Base-by-base conservation (phyloP, 202 grass and related monocot genomes). In the Alloteropsis angusta region DNA sequence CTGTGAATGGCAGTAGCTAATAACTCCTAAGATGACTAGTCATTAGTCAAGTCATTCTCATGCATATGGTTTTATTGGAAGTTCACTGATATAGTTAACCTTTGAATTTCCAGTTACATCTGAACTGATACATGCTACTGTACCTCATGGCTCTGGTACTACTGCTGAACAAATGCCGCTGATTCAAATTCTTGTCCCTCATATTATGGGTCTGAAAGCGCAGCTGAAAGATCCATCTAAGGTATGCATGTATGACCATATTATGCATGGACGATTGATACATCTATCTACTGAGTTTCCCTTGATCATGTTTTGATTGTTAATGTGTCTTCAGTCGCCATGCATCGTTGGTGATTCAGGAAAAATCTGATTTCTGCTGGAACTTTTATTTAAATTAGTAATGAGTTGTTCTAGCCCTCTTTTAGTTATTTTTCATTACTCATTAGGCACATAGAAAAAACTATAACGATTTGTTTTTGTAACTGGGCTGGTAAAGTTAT, bases 101-200 rank as follows among this genome's bases (percentile, higher is more conserved):
- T 77, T 79, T 69, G 75, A 82, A 47, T 81, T 83, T 71, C 26
- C 87, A 94, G 96, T 93, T 82, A 91, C 89, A 19, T 98, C 96
- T 74, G 96, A 98, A 82, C 76, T 98, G 89, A 98, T 98, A 90
- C 90, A 95, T 63, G 85, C 87, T 86, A 98, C 89, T 59, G 88
- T 93, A 83, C 95, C 92, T 71, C 81, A 80, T 67, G 88, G 82
- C 72, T 87, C 89, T 54, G 80, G 82, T 80, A 84, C 85, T 56
- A 72, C 89, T 7, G 42, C 80, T 76, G 80, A 91, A 49, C 91
- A 95, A 67, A 65, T 95, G 75, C 96, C 96, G 2, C 84, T 98
- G 30, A 91, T 98, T 80, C 90, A 93, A 90, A 83, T 98, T 82
- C 78, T 98, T 49, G 86, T 93, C 78, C 86, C 90, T 85, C 86